These are phyloP conservation scores for Elaphomyces granulatus DNA, from an alignment of 495 filamentous ascomycete species.

Conservation along the genomic window DNA sequence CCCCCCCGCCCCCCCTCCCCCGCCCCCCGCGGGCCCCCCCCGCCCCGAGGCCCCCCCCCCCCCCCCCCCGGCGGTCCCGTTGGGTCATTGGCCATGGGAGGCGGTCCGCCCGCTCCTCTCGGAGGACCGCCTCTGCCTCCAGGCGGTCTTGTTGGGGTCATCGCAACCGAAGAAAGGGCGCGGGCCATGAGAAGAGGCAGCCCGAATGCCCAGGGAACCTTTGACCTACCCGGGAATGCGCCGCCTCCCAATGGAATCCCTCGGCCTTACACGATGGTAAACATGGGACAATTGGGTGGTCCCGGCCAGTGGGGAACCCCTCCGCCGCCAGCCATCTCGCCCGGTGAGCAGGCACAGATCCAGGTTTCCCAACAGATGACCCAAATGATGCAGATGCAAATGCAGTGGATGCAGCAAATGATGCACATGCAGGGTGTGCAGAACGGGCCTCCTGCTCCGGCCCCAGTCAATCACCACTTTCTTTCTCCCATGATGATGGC, in stretches of 20 bases:
- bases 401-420: conserved; percentile 65
- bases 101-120: no score
- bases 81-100: no score
- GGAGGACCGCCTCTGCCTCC: conserved; percentile 26
- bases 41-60: conserved; percentile 18
- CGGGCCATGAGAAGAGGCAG: conserved; percentile 66
- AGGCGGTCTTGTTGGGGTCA: conserved; percentile 81
- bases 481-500: conserved; percentile 8
- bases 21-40: conserved; percentile 36
- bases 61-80: no score
- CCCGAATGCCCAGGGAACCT: conserved; percentile 45
- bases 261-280: conserved; percentile 35
- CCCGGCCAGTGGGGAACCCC: conserved; percentile 20
- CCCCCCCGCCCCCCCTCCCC: no score
- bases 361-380: conserved; percentile 82
- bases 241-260: conserved; percentile 21
- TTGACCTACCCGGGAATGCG: conserved; percentile 23
- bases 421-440: conserved; percentile 53
- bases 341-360: conserved; percentile 62
- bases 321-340: conserved; percentile 17
- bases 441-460: conserved; percentile 17
- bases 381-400: conserved; percentile 85
- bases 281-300: conserved; percentile 26
- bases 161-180: conserved; percentile 68
- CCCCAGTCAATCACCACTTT: conserved; percentile 8